Percentiles rank a stretch among this genome's conserved stretches.
These are phyloP conservation scores for Erythrophleum ivorense DNA, from an alignment of 331 rosid genomes.

Conservation along the genomic window DNA sequence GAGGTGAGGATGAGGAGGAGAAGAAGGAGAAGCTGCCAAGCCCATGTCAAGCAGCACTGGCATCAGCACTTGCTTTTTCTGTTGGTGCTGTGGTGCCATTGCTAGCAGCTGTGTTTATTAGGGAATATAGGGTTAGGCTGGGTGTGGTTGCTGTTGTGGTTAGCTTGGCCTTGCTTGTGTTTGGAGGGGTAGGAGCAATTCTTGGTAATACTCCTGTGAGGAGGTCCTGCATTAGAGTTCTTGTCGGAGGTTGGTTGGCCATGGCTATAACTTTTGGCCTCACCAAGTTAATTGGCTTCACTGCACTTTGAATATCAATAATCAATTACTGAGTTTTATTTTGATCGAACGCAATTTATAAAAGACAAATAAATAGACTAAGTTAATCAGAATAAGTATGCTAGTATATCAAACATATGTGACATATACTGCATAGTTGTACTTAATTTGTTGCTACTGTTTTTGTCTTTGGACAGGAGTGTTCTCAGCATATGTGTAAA, in stretches of 20 bases:
- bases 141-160: slow-evolving; percentile 45
- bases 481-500: too few relatives aligned
- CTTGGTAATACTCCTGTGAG: slow-evolving; percentile 49
- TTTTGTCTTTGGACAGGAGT: too few relatives aligned
- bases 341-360: neutral
- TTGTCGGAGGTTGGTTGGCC: slow-evolving; percentile 71
- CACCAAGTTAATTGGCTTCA: slow-evolving; percentile 53
- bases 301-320: neutral
- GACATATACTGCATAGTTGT: too few relatives aligned
- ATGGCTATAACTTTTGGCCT: slow-evolving; percentile 71
- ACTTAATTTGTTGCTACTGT: too few relatives aligned
- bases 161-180: slow-evolving; percentile 49
- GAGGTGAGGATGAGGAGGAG: neutral
- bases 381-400: neutral
- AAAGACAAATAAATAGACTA: too few relatives aligned
- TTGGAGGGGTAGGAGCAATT: slow-evolving; percentile 61
- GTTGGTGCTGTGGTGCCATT: slow-evolving; percentile 54
- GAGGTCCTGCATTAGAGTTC: slow-evolving; percentile 51
- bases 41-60: slow-evolving; percentile 55
- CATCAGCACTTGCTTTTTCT: slow-evolving; percentile 56
- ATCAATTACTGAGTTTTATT: neutral
- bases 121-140: slow-evolving; percentile 45
- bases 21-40: slow-evolving; percentile 46
- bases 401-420: neutral
- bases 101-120: slow-evolving; percentile 49